Evolutionary conservation across 1,284 basidiomycete species (phyloP), one percentile per base, ranked within the genome.

Genomic region (Coriolopsis trogii): DNA sequence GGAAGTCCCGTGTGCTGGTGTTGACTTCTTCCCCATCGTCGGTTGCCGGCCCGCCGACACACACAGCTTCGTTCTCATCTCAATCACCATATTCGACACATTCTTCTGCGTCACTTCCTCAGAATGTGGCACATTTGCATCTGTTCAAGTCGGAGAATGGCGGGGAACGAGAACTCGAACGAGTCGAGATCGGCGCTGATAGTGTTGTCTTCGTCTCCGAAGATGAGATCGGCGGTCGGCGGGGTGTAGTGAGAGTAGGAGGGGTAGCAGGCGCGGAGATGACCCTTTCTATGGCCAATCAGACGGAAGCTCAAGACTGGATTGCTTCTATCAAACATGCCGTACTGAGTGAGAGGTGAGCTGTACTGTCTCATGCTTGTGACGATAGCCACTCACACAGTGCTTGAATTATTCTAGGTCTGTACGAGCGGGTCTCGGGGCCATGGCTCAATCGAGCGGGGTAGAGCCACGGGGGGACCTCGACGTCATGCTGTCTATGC

Each of bases 401-500:
- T 39, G 29, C 18, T 6, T 20, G 15, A 24, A n/a, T 36, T 43
- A 25, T 29, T 25, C 23, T 55, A 89, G 87, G 61, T 82, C 85
- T 42, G 71, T 86, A 33, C 82, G 82, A 16, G 85, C 82, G 15
- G 87, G 87, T 16, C 66, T 89, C 29, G 80, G 82, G 34, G 70
- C 78, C 31, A 73, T 80, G 18, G 63, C 72, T 0, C 71, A 71
- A 30, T 69, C 73, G 21, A 62, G 73, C 15, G 72, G 73, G 12
- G 69, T 78, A 31, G 87, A 87, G 53, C 87, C 87, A 18, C 76
- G 82, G 45, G 87, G 88, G 4, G 87, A 90, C 63, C 79, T 90
- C 73, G 87, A 90, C 65, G 88, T 89, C 42, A 86, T 89, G 80
- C 73, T 90, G 26, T 85, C 85, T n/a, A 87, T 90, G 75, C 84